A percentile compares a stretch with the other conserved stretches of the same genome.
phyloP scores from a whole-genome alignment of 768 basidiomycete species.

The Xanthoconium purpureum region DNA sequence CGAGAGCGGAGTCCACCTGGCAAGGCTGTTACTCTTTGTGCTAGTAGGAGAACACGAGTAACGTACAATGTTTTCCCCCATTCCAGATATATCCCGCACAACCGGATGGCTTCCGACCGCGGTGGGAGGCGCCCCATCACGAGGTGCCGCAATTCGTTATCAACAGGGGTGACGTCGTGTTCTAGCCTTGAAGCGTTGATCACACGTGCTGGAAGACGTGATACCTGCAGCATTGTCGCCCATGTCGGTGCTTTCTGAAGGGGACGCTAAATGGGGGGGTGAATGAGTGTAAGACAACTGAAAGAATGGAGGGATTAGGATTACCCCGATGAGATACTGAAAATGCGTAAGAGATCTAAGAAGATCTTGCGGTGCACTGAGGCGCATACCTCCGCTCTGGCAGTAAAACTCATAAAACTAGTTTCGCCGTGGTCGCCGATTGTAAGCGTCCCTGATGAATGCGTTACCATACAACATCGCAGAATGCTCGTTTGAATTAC shows the following conservation, averaged over 20 bases:
- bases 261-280: constrained; percentile 24
- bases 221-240: constrained; percentile 20
- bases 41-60: background rate
- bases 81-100: constrained; percentile 66
- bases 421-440: constrained; percentile 54
- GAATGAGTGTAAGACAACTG: background rate
- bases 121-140: constrained; percentile 52
- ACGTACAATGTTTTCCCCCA: constrained; percentile 58
- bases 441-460: constrained; percentile 50
- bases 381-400: constrained; percentile 59
- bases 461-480: background rate
- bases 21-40: background rate
- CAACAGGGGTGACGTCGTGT: constrained; percentile 26
- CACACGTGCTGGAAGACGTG: constrained; percentile 41
- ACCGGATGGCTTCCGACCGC: constrained; percentile 53
- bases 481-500: constrained; percentile 25
- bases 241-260: constrained; percentile 14
- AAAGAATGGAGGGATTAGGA: background rate
- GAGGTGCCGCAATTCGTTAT: constrained; percentile 39
- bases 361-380: background rate
- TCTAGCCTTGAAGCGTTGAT: constrained; percentile 38
- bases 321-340: constrained; percentile 60
- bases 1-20: constrained; percentile 53
- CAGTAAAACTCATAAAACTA: constrained; percentile 60
- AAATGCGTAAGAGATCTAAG: background rate